These are phyloP conservation scores for Penicillium pancosmium DNA, from an alignment of 495 filamentous ascomycete genomes.

Conservation along the genomic window DNA sequence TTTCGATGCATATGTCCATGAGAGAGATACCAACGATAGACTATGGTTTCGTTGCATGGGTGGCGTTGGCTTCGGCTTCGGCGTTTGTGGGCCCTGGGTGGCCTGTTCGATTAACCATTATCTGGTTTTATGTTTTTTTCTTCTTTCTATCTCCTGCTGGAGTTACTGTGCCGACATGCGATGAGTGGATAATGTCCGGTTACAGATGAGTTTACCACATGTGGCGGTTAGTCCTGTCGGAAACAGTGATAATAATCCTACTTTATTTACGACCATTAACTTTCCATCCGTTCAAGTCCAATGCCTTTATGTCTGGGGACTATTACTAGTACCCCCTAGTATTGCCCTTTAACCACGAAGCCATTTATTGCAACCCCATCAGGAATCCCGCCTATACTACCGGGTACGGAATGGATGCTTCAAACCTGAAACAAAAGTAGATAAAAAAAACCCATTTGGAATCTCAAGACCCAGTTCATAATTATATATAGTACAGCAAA, in stretches of 20 bases:
- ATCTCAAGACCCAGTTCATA: no score
- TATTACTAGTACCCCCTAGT: no score
- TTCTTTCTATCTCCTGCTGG: not conserved
- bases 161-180: not conserved
- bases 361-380: no score
- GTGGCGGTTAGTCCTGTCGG: not conserved
- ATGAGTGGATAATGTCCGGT: not conserved
- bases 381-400: no score
- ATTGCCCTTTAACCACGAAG: no score
- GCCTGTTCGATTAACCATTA: not conserved
- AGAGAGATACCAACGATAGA: slow-evolving; percentile 52
- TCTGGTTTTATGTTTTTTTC: not conserved
- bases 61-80: slow-evolving; percentile 25
- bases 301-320: no score
- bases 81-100: slow-evolving; percentile 2
- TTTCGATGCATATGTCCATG: slow-evolving; percentile 22
- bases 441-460: no score
- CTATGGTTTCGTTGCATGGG: slow-evolving; percentile 31
- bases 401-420: no score
- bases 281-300: not conserved
- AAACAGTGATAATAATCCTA: not conserved
- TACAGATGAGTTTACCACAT: not conserved
- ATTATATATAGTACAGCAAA: slow-evolving; percentile 28
- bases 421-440: no score
- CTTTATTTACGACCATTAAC: not conserved